Percentiles rank a stretch among this genome's conserved stretches.
phyloP scores from a whole-genome alignment of 176 grass and related monocot genomes.

The Bonia amplexicaulis region DNA sequence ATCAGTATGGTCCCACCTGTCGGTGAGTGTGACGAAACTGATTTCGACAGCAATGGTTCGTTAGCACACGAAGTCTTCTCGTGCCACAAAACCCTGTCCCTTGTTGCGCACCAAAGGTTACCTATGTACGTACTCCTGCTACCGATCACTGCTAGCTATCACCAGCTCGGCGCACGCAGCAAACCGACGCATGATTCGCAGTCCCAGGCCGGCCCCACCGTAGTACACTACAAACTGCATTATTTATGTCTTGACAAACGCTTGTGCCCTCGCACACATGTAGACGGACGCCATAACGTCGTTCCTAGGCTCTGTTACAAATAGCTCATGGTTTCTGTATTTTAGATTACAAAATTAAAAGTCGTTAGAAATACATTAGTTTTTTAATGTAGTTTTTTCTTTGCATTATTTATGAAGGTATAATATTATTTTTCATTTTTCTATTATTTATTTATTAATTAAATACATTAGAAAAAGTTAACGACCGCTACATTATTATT shows the following conservation, averaged over 20 bases:
- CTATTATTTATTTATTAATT: no score
- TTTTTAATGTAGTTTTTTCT: no score
- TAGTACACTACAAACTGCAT: constrained; percentile 24
- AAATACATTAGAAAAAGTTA: no score
- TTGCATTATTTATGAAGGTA: no score
- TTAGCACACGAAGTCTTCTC: background rate
- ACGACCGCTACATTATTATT: no score
- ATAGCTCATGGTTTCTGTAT: no score
- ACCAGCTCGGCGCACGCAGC: background rate
- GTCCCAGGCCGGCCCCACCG: background rate
- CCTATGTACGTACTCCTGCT: background rate
- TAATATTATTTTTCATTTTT: no score
- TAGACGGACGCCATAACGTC: background rate
- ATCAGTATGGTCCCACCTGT: background rate
- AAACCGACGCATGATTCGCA: background rate
- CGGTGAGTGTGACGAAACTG: background rate
- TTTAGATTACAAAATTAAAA: no score
- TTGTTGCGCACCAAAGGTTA: background rate
- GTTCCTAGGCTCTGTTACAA: no score
- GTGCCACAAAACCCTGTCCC: background rate
- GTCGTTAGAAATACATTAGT: no score
- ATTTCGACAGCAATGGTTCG: background rate
- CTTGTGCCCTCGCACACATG: background rate
- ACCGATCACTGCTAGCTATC: background rate
- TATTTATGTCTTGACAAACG: constrained; percentile 25